Base-by-base conservation (phyloP, 345 rosid genomes). In the Hibiscus tridactylites region DNA sequence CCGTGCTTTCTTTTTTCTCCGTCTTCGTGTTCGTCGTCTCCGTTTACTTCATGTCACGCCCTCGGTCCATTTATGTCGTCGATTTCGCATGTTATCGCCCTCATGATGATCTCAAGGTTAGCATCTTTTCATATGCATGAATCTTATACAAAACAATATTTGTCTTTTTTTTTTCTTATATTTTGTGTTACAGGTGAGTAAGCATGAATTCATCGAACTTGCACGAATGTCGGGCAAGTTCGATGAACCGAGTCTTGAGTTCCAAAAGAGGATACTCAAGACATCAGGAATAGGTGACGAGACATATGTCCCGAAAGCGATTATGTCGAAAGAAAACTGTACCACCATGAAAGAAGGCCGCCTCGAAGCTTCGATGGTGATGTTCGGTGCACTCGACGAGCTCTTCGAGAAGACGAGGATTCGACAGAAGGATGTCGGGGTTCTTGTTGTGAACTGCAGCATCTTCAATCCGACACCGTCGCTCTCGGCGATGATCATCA, bases 381-480 rank as follows among this genome's bases (percentile, higher is more conserved):
- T 95, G 76, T 92, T 95, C 15, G 97, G 97, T 0, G 97, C 99
- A 3, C 85, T 95, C 0, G 99, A 95, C 61, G 99, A 95, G 73
- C 91, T 95, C 5, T 92, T 95, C 60, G 85, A 88, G 79, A 92
- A 95, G 76, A 95, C 97, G 31, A 78, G 82, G 56, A 80, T 95
- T 71, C 85, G 92, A 33, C 96, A 97, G 0, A 95, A 95, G 75
- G 99, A 95, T 76, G 85, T 95, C 0, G 93, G 97, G 0, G 87
- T 95, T 33, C 91, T 95, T 1, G 99, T 95, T 8, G 97, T 95
- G 16, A 95, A 95, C 76, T 95, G 99, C 76, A 95, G 97, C 81
- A 80, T 92, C 61, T 95, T 95, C 65, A 95, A 95, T 77, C 99
- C 99, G 0, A 95, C 99, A 0, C 99, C 99, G 2, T 95, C 99